Percentiles rank a stretch among this genome's conserved stretches.
Evolutionary conservation across 2,329 filamentous ascomycete genomes (phyloP).

Genomic region (Lachnellula hyalina): DNA sequence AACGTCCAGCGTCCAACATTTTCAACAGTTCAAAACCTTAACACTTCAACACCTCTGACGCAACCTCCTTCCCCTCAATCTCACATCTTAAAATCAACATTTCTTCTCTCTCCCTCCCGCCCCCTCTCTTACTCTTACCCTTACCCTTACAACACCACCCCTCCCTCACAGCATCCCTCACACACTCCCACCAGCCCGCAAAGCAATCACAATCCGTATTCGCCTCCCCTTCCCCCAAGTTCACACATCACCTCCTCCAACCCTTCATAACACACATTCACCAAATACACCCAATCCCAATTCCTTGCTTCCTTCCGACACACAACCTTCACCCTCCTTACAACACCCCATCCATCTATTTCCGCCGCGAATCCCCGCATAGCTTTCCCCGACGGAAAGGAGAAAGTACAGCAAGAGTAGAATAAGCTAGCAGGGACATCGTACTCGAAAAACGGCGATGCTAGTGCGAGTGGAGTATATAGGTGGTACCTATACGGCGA

Average conservation of each 20-base stretch:
- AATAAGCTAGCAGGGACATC: constrained; percentile 1
- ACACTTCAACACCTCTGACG: not conserved
- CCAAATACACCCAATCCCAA: constrained; percentile 7
- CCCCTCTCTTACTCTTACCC: not conserved
- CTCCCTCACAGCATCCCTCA: constrained; percentile 12
- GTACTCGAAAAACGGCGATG: not conserved
- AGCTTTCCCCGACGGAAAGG: not conserved
- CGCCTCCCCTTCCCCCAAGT: not conserved
- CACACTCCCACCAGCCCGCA: constrained; percentile 9
- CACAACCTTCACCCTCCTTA: not conserved
- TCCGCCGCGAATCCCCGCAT: not conserved
- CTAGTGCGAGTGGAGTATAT: not conserved
- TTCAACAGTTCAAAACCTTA: not conserved
- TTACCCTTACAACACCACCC: not conserved
- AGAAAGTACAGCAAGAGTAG: not conserved
- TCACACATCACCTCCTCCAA: constrained; percentile 11
- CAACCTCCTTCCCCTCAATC: not conserved
- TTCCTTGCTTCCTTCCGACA: not conserved
- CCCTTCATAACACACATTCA: not conserved
- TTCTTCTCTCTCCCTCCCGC: not conserved
- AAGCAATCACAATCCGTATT: not conserved
- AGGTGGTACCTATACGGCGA: too few species aligned
- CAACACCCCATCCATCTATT: not conserved
- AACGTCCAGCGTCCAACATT: not conserved
- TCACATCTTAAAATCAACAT: not conserved